Base-by-base conservation (phyloP, 1,284 basidiomycete species). In the Wallemia mellicola region DNA sequence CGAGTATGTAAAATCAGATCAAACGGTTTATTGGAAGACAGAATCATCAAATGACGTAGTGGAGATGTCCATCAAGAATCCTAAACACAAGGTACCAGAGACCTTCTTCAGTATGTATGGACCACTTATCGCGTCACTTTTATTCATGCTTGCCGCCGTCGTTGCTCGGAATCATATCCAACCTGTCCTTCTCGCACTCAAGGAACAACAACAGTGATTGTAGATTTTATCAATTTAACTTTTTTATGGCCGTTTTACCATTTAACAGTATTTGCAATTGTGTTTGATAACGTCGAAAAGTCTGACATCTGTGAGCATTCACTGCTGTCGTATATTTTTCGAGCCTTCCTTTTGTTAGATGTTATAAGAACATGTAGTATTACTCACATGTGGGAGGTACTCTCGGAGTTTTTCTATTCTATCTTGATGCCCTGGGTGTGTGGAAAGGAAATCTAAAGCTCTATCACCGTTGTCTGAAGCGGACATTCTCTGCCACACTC, bases 391-490 rank as follows among this genome's bases (percentile, higher is more conserved):
- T 2, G 66, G 67, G 63, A 69, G 60, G 68, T 67, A 70, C 33
- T 65, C 62, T 22, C 63, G 61, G 54, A 70, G 60, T 60, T 67
- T 64, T 63, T 66, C 48, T 60, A 84, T 78, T 17, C 86, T 78
- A 64, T 74, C 79, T 59, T 73, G 71, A 28, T 79, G 79, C 1
- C 78, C 73, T 0, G 86, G 86, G 69, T 91, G 86, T 0, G 86
- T 89, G n/a, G 66, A 69, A 61, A 71, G 63, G 63, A 71, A 71
- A 62, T 71, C 71, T 17, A 70, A 7, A 30, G 28, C 28, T 7
- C 28, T 61, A 19, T 60, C 28, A 30, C 14, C 38, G 14, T n/a
- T 11, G 38, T n/a, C 19, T 22, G 14, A 11, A 48, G 38, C 38
- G 14, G 38, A 48, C 38, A 48, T 48, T n/a, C 38, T 48, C 38